A percentile compares a stretch with the other conserved stretches of the same genome.
Conservation (phyloP, 73 alveolate genomes). For the Paramecium biaurelia region DNA sequence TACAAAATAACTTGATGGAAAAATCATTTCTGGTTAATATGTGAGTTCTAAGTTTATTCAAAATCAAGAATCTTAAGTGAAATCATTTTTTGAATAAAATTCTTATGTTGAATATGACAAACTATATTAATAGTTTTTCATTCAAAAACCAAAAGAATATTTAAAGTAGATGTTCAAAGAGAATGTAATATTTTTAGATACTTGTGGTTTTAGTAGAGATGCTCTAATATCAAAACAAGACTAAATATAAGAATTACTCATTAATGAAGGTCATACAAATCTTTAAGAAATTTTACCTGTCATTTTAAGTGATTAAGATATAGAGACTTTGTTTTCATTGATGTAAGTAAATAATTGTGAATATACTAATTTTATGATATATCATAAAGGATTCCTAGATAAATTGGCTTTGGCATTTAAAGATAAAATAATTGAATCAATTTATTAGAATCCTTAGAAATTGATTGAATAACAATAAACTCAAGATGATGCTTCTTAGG, state of each 20-base stretch:
- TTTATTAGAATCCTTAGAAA: neutral
- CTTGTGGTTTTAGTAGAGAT: conserved; percentile 32
- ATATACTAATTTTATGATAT: neutral
- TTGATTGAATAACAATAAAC: neutral
- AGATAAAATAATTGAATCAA: neutral
- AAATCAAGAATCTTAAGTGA: neutral
- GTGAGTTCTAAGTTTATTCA: neutral
- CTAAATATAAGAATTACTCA: neutral
- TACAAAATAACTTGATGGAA: neutral
- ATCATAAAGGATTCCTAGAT: neutral
- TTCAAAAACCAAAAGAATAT: conserved; percentile 12
- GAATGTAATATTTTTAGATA: neutral
- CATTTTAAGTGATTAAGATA: conserved; percentile 10
- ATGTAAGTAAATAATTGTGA: conserved; percentile 11
- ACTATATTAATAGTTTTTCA: neutral
- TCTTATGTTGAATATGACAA: conserved; percentile 32
- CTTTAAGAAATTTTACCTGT: neutral
- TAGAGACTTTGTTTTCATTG: neutral
- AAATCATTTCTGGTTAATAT: neutral
- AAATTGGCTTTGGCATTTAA: neutral
- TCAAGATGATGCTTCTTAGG: neutral
- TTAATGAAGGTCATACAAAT: conserved; percentile 14
- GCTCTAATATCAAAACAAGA: neutral
- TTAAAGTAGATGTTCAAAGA: conserved; percentile 5
- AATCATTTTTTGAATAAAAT: conserved; percentile 2